Evolutionary conservation across 208 protist species (phyloP).

Genomic region (Acanthamoeba castellanii): DNA sequence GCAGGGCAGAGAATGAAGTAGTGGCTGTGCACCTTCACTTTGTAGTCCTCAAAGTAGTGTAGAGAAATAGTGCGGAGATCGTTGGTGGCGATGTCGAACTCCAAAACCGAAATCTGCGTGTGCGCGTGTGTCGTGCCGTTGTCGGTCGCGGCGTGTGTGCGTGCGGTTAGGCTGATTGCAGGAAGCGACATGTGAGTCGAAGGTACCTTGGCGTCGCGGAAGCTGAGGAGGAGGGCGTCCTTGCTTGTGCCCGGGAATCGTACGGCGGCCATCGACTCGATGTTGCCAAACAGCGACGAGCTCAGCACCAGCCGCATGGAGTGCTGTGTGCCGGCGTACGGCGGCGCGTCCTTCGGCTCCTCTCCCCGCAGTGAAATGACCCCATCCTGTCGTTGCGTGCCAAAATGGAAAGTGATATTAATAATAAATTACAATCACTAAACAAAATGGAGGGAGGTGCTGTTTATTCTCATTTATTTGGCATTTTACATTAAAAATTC

Average conservation of each 20-base stretch:
- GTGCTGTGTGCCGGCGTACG: constrained; percentile 25
- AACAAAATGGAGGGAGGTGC: not conserved
- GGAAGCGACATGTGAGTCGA: not conserved
- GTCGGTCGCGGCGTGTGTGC: not conserved
- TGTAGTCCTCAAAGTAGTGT: constrained; percentile 69
- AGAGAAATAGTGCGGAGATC: constrained; percentile 41
- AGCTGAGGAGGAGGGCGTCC: constrained; percentile 61
- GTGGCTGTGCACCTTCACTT: not conserved
- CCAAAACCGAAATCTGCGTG: constrained; percentile 55
- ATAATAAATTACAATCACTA: not conserved
- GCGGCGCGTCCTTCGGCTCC: not conserved
- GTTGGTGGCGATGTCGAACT: constrained; percentile 20
- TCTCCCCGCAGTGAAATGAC: not conserved
- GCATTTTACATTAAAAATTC: not conserved
- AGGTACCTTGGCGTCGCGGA: constrained; percentile 72
- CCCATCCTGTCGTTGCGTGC: not conserved
- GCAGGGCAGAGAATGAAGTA: not conserved
- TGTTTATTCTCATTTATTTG: not conserved
- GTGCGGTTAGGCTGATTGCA: not conserved
- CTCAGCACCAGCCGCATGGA: constrained; percentile 16
- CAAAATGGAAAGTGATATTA: not conserved
- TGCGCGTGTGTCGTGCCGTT: not conserved
- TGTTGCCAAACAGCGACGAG: constrained; percentile 64
- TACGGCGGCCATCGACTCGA: constrained; percentile 65
- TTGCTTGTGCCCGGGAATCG: constrained; percentile 46